Base-by-base conservation (phyloP, 805 yeast genomes). In the Lipomyces kockii region DNA sequence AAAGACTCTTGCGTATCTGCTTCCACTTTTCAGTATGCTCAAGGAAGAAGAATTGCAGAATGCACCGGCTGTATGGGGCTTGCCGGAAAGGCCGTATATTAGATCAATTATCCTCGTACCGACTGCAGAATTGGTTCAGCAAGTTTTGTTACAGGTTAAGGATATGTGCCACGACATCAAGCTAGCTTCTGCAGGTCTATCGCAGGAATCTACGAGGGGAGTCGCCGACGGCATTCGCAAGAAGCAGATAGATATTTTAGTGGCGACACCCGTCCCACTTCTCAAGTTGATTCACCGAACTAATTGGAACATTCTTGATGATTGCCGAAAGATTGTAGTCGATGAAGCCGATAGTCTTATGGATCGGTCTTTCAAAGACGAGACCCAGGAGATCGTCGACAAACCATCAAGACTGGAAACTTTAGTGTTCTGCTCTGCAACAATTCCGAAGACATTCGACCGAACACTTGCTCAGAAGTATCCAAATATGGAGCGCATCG, bases 291-390 rank as follows among this genome's bases (percentile, higher is more conserved):
- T 46, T 68, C 85, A 12, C 74, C 81, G 67, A 71, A 89, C 51
- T 6, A 20, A 52, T 27, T 25, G 43, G 6, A 58, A 63, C n/a
- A 20, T 61, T 8, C 53, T 69, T 17, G 29, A 60, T 5, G 58
- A 69, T 29, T 67, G 72, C 52, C 62, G 71, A 5, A 61, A 84
- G 74, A 82, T 89, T 57, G 94, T 91, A 1, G 85, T 90, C 14
- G 99, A 94, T 76, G 99, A 94, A 78, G 98, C 99, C 0, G 99
- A 94, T 78, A 90, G 97, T 0, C 80, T 94, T 64, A 83, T 93
- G 87, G 97, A 93, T 76, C 85, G 86, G 62, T 88, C 95, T 0
- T 93, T 92, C 2, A 83, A 86, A 69, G 77, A 80, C 1, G 84
- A 86, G 1, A 79, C 92, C 14, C 81, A 78, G 27, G 71, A 78